Conservation (phyloP, 2,329 filamentous ascomycete genomes). For the Cyanodermella asteris region DNA sequence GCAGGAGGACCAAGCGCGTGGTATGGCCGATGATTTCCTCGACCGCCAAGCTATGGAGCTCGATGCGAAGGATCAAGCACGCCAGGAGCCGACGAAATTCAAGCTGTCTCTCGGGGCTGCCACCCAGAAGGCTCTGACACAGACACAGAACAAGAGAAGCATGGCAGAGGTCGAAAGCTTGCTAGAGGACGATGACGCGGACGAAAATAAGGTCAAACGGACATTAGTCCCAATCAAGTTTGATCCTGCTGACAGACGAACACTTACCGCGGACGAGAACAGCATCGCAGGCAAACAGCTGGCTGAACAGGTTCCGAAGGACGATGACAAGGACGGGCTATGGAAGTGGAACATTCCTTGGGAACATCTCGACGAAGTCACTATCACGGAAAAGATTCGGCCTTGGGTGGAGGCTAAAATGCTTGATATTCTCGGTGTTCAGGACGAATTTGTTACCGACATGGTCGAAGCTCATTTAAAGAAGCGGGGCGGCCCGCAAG, state of each 20-base stretch:
- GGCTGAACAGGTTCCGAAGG: constrained; percentile 71
- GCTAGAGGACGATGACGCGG: constrained; percentile 82
- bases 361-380: constrained; percentile 65
- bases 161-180: constrained; percentile 87
- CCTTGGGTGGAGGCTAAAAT: constrained; percentile 98
- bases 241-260: constrained; percentile 42
- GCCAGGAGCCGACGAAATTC: constrained; percentile 48
- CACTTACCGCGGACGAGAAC: constrained; percentile 70
- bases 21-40: constrained; percentile 78
- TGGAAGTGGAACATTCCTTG: constrained; percentile 90
- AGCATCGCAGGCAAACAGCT: constrained; percentile 60
- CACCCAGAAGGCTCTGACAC: constrained; percentile 45
- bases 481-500: constrained; percentile 50
- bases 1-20: constrained; percentile 55
- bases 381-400: constrained; percentile 66
- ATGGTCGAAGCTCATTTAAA: constrained; percentile 74
- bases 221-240: constrained; percentile 68
- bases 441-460: constrained; percentile 88
- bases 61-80: constrained; percentile 22
- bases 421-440: constrained; percentile 84
- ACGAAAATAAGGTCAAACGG: constrained; percentile 44
- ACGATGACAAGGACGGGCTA: constrained; percentile 63
- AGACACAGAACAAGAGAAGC: constrained; percentile 44
- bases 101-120: constrained; percentile 83
- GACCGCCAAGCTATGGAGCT: constrained; percentile 65